Evolutionary conservation across 2,329 filamentous ascomycete genomes (phyloP).

Genomic region (Arthrobotrys entomopaga): DNA sequence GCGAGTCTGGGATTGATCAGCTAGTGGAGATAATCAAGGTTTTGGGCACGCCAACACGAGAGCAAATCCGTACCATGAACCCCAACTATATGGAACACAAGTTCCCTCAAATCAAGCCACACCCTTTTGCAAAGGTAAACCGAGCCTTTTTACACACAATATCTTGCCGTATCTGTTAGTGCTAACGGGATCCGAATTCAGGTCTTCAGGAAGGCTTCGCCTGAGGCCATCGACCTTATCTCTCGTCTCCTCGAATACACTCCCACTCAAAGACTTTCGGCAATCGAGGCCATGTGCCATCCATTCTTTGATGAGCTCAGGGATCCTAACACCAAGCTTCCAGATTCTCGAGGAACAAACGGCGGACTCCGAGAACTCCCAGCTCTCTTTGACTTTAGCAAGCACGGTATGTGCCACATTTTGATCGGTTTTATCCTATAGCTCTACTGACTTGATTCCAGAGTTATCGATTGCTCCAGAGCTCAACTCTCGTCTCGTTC

Average conservation of each 20-base stretch:
- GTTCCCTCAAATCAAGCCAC: constrained; percentile 99
- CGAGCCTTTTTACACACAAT: constrained; percentile 9
- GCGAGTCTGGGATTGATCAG: constrained; percentile 98
- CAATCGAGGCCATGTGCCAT: constrained; percentile 96
- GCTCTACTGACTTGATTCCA: constrained; percentile 63
- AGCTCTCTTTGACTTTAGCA: constrained; percentile 89
- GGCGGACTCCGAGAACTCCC: constrained; percentile 84
- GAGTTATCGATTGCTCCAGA: constrained; percentile 95
- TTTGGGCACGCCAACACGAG: constrained; percentile 91
- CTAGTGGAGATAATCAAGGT: constrained; percentile 99
- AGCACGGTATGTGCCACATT: constrained; percentile 76
- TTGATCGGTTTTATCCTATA: constrained; percentile 20
- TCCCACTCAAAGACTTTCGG: constrained; percentile 90
- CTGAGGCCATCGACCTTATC: constrained; percentile 93
- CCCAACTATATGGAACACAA: constrained; percentile 99
- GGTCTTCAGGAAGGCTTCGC: constrained; percentile 96
- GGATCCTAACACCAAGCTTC: constrained; percentile 87
- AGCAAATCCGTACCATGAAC: constrained; percentile 99
- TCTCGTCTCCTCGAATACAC: constrained; percentile 95
- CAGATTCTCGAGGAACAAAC: constrained; percentile 90
- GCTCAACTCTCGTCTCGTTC: constrained; percentile 88
- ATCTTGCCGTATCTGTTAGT: constrained; percentile 13
- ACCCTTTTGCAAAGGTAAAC: constrained; percentile 90
- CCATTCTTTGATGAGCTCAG: constrained; percentile 98
- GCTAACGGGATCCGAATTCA: constrained; percentile 59